Percentiles rank a stretch among this genome's conserved stretches.
Conservation (phyloP, 139 green algal genomes). For the Chlorella sorokiniana region DNA sequence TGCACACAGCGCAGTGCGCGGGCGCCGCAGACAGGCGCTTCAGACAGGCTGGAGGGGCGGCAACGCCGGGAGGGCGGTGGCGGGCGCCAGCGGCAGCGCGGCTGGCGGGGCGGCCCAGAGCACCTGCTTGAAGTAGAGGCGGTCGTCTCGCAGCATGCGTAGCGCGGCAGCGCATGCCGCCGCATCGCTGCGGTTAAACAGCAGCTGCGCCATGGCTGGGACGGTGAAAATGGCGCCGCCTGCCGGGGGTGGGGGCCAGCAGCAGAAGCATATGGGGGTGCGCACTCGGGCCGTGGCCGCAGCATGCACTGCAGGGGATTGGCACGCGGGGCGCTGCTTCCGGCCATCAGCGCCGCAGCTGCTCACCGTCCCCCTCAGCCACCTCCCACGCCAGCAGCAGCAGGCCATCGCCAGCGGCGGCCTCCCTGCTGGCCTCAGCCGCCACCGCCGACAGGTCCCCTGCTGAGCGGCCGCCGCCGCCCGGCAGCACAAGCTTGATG, state of each 20-base stretch:
- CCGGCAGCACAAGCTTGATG: slow-evolving; percentile 27
- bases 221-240: slow-evolving; percentile 18
- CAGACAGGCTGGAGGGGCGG: not conserved
- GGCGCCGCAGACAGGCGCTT: not conserved
- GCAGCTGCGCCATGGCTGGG: slow-evolving; percentile 45
- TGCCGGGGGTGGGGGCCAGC: not conserved
- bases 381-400: slow-evolving; percentile 37
- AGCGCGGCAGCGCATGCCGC: slow-evolving; percentile 53
- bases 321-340: too few species aligned
- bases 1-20: slow-evolving; percentile 61
- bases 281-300: not conserved
- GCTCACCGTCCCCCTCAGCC: slow-evolving; percentile 23
- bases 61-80: not conserved
- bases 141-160: slow-evolving; percentile 61
- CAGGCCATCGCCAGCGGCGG: not conserved
- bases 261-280: not conserved
- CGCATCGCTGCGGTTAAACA: slow-evolving; percentile 41
- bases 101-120: not conserved
- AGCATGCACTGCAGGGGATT: not conserved
- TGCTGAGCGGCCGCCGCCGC: not conserved
- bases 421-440: not conserved
- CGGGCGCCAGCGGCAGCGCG: not conserved
- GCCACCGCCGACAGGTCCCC: not conserved
- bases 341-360: too few species aligned
- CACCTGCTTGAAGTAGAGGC: slow-evolving; percentile 73